phyloP scores from a whole-genome alignment of 805 yeast species.

The Schwanniomyces sp. region DNA sequence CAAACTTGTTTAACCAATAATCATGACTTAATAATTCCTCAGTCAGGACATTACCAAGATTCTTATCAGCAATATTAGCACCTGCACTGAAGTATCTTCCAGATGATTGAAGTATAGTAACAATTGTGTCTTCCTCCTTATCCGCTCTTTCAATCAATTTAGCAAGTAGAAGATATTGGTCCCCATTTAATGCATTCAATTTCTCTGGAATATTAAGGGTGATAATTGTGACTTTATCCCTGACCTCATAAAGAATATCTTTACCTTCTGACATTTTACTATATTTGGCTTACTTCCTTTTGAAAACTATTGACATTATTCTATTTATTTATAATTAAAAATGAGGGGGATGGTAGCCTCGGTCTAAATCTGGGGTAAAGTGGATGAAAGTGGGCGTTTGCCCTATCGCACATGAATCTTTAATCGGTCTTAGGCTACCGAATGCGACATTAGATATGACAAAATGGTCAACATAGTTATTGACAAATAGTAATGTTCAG shows the following conservation, averaged over 20 bases:
- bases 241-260: conserved; percentile 41
- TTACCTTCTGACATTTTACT: conserved; percentile 14
- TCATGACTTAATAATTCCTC: conserved; percentile 34
- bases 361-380: background rate
- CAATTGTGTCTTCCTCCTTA: conserved; percentile 54
- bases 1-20: conserved; percentile 57
- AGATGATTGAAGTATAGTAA: conserved; percentile 66
- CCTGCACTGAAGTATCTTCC: conserved; percentile 85
- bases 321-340: background rate
- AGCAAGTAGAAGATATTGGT: conserved; percentile 63
- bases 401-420: too few relatives aligned
- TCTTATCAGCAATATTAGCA: conserved; percentile 59
- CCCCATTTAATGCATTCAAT: conserved; percentile 66
- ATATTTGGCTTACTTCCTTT: background rate
- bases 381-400: too few relatives aligned
- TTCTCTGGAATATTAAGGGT: conserved; percentile 61
- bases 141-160: conserved; percentile 62
- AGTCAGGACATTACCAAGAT: conserved; percentile 26
- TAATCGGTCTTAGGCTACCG: too few relatives aligned
- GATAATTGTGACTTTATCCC: conserved; percentile 57
- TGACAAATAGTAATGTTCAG: too few relatives aligned
- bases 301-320: background rate
- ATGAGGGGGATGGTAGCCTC: background rate
- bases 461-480: too few relatives aligned
- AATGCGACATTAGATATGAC: too few relatives aligned